Evolutionary conservation across 2,329 filamentous ascomycete genomes (phyloP), one percentile per base, ranked within the genome.

Genomic region (Penicillium crustosum): DNA sequence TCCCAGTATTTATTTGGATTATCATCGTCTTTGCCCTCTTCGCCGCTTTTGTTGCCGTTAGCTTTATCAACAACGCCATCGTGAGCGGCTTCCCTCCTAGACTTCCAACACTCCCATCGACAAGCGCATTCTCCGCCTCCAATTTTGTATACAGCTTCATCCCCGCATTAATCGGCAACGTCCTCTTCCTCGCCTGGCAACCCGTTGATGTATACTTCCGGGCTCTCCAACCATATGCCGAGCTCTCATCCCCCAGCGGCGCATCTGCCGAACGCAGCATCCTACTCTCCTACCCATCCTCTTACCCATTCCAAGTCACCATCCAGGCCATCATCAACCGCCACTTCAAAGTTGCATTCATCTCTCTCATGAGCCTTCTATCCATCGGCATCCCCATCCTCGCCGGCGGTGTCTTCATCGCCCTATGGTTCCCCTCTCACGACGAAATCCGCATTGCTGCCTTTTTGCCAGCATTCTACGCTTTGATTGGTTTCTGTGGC

Each of bases 91-190:
- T 96, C 72, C 73, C 82, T 7, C 91, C 93, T 2, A 78, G 82
- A 7, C 78, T 96, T 1, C 77, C 81, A 10, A 86, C 88, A 0
- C 78, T 80, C 3, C 85, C 90, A 1, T 78, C 82, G 4, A 68
- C 75, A 0, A 79, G 79, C 27, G 90, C 89, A 19, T 97, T 95
- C 74, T 95, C 91, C 1, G 81, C 90, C 0, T 90, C 91, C 49
- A 91, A 96, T 74, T 97, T 97, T 76, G 77, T 96, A 50, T 97
- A 92, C 77, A 85, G 82, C 62, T 87, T 88, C 63, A 70, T 88
- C 21, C 86, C 86, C 0, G 76, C 81, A 0, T 57, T 86, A 4
- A 80, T 88, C 41, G 86, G 81, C 2, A 83, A 80, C 53, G 67
- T 86, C 33, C 76, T 86, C 43, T 85, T 86, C 68, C 81, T 88